Percentiles rank a stretch among this genome's conserved stretches.
phyloP scores from a whole-genome alignment of 2,329 filamentous ascomycete genomes.

The Aureobasidium sp. region DNA sequence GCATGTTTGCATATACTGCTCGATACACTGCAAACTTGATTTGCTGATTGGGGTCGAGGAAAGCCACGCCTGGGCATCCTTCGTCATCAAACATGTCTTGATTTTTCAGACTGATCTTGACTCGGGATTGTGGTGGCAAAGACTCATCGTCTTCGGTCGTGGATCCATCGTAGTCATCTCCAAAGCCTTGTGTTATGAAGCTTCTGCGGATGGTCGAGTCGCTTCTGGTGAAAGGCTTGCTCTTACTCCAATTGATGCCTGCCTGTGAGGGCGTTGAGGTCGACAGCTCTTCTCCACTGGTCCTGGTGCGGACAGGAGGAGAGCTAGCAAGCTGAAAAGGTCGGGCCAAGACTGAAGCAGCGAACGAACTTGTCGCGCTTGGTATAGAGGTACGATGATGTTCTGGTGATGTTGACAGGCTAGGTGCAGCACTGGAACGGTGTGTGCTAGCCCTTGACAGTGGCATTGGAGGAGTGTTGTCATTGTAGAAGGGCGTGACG shows the following conservation, averaged over 20 bases:
- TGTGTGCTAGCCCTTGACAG: conserved; percentile 34
- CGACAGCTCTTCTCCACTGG: conserved; percentile 33
- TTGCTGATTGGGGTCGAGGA: conserved; percentile 45
- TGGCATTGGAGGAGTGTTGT: conserved; percentile 43
- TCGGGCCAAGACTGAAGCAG: conserved; percentile 34
- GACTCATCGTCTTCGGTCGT: conserved; percentile 31
- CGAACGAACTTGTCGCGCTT: conserved; percentile 34
- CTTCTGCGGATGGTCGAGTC: conserved; percentile 23
- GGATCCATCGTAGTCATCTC: conserved; percentile 27
- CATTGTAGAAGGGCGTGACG: conserved; percentile 46
- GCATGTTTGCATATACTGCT: conserved; percentile 50
- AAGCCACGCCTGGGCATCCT: conserved; percentile 37
- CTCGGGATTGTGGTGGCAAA: conserved; percentile 28
- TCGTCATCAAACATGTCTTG: conserved; percentile 51
- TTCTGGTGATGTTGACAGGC: conserved; percentile 38
- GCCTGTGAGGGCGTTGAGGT: conserved; percentile 34
- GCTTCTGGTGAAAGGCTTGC: conserved; percentile 27
- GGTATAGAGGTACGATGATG: conserved; percentile 29
- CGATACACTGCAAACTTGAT: conserved; percentile 48
- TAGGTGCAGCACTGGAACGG: conserved; percentile 35
- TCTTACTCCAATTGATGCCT: conserved; percentile 42
- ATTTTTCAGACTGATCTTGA: conserved; percentile 50
- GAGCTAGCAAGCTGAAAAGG: conserved; percentile 34
- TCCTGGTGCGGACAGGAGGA: conserved; percentile 29
- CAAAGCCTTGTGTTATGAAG: conserved; percentile 20